These are phyloP conservation scores for Xanthoconium separans DNA, from an alignment of 1,284 basidiomycete species.

Conservation along the genomic window DNA sequence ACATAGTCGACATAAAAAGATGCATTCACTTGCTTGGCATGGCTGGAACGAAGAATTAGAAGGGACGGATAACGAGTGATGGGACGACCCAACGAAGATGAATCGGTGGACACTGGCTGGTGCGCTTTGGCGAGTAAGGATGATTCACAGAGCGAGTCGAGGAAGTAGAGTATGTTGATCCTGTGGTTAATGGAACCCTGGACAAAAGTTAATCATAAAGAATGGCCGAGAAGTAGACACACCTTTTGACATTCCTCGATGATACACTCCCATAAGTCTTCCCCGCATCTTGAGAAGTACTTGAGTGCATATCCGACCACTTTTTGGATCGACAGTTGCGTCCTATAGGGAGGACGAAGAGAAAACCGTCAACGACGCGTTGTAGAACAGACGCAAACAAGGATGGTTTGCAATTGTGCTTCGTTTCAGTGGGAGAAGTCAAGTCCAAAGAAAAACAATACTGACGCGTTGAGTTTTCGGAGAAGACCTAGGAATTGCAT, in stretches of 20 bases:
- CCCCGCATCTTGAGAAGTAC: conserved; percentile 77
- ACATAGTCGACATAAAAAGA: conserved; percentile 2
- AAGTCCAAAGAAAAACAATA: conserved; percentile 15
- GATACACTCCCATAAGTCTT: conserved; percentile 88
- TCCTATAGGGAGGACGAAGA: conserved; percentile 38
- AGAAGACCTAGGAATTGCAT: conserved; percentile 80
- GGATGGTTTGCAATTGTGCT: too few species aligned
- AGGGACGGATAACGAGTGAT: background rate
- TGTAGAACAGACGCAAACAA: background rate
- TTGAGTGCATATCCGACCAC: conserved; percentile 86
- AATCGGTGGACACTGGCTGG: conserved; percentile 16
- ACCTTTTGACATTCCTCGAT: conserved; percentile 66
- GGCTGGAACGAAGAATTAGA: background rate
- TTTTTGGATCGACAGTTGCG: conserved; percentile 89
- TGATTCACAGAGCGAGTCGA: conserved; percentile 84
- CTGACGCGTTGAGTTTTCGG: conserved; percentile 77
- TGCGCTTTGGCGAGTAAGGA: conserved; percentile 66
- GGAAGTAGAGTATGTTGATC: conserved; percentile 91
- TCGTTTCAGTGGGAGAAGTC: background rate
- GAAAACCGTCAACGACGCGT: too few species aligned
- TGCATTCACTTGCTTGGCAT: background rate
- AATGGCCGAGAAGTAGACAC: conserved; percentile 12
- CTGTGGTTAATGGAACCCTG: conserved; percentile 80
- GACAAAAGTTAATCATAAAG: too few species aligned
- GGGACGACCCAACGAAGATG: conserved; percentile 14